A percentile compares a stretch with the other conserved stretches of the same genome.
Evolutionary conservation across 2,329 filamentous ascomycete genomes (phyloP).

Genomic region (Aspergillus neotritici): DNA sequence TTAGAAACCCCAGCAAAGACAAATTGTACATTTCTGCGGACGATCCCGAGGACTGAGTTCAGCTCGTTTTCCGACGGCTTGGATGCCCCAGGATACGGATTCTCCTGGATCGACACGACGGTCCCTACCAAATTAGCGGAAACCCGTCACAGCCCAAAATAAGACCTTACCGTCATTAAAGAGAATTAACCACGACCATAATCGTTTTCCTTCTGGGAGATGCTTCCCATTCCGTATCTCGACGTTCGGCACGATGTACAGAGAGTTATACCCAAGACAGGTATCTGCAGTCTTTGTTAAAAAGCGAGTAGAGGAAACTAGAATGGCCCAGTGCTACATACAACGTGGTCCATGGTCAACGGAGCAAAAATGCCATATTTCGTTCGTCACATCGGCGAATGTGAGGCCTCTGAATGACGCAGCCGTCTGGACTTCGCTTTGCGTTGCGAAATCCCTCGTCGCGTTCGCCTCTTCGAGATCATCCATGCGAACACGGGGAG

Average conservation of each 20-base stretch:
- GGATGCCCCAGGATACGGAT: slow-evolving; percentile 46
- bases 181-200: slow-evolving; percentile 68
- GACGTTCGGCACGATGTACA: slow-evolving; percentile 45
- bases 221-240: slow-evolving; percentile 27
- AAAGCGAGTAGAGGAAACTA: slow-evolving; percentile 5
- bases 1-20: slow-evolving; percentile 59
- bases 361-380: slow-evolving; percentile 71
- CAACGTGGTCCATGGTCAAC: slow-evolving; percentile 64
- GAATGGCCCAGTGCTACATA: slow-evolving; percentile 28
- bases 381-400: slow-evolving; percentile 57
- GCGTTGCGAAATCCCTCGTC: slow-evolving; percentile 19
- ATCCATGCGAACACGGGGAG: slow-evolving; percentile 12
- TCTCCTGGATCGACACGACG: slow-evolving; percentile 64
- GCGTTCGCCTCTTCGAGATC: slow-evolving; percentile 30
- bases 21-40: slow-evolving; percentile 54
- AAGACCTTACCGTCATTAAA: slow-evolving; percentile 54
- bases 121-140: slow-evolving; percentile 47
- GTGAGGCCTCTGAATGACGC: slow-evolving; percentile 36
- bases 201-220: slow-evolving; percentile 46
- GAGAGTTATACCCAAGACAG: slow-evolving; percentile 65
- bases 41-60: slow-evolving; percentile 27
- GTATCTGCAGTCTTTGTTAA: slow-evolving; percentile 46
- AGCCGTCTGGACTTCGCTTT: slow-evolving; percentile 17
- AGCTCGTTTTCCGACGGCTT: slow-evolving; percentile 24
- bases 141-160: not conserved